A percentile compares a stretch with the other conserved stretches of the same genome.
Conservation (phyloP, 108 stramenopile species). For the Skeletonema menzelii region DNA sequence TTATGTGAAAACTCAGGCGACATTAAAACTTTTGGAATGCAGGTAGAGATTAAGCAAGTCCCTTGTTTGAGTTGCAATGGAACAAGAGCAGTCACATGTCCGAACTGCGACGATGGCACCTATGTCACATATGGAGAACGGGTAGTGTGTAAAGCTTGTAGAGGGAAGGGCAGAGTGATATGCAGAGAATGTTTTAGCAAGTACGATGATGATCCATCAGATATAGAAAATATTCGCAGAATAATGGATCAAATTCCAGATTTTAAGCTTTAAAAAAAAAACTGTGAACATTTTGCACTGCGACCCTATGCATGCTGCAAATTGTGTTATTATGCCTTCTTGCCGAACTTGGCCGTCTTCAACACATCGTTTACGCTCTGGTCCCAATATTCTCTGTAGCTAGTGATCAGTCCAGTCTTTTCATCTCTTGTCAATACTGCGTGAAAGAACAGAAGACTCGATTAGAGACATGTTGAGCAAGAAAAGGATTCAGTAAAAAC, state of each 20-base stretch:
- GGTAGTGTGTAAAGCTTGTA: conserved; percentile 68
- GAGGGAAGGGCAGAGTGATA: conserved; percentile 71
- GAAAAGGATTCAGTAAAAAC: background rate
- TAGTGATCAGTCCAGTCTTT: conserved; percentile 77
- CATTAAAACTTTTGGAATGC: background rate
- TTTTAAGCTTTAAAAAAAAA: no score
- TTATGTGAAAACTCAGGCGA: conserved; percentile 17
- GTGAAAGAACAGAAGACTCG: background rate
- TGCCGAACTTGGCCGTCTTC: conserved; percentile 70
- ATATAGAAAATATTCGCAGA: conserved; percentile 75
- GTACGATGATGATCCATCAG: conserved; percentile 74
- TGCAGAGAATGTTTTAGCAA: conserved; percentile 68
- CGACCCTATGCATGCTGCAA: background rate
- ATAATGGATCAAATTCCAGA: conserved; percentile 73
- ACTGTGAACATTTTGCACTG: no score
- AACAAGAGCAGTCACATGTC: conserved; percentile 66
- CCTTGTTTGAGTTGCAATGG: conserved; percentile 63
- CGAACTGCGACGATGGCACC: conserved; percentile 80
- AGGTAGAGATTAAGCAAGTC: background rate
- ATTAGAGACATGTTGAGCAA: background rate
- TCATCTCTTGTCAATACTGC: conserved; percentile 68
- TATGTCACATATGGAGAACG: conserved; percentile 66
- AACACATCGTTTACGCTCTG: conserved; percentile 78
- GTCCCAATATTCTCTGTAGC: conserved; percentile 88
- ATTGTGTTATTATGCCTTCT: conserved; percentile 16